Base-by-base conservation (phyloP, 176 grass and related monocot species). In the Bromus sterilis region DNA sequence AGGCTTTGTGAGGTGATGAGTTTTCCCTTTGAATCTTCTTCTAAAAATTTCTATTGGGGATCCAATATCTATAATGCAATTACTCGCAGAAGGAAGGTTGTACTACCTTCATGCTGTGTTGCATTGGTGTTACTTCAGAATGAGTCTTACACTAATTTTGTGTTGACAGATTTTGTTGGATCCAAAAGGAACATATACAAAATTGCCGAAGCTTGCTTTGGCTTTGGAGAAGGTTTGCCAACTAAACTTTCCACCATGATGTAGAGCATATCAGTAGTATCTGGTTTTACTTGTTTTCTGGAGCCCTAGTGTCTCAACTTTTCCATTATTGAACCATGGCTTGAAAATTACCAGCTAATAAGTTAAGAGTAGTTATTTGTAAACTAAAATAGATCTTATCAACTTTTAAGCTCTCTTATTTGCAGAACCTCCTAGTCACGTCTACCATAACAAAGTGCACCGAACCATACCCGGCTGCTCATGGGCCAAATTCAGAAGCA, bases 171-270 rank as follows among this genome's bases (percentile, higher is more conserved):
- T 99, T 74, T 84, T 99, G 82, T 55, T 99, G 76, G 80, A 86
- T 76, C 96, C 96, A 88, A 99, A 93, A 88, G 84, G 89, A 86
- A 99, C 93, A 55, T 99, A 99, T 66, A 77, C 79, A 78, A 91
- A 89, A 80, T 73, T 99, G 32, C 59, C 85, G 4, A 99, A 99
- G 82, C 80, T 99, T 87, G 80, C 93, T 42, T 84, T 93, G 30
- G 93, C 96, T 42, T 83, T 99, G 83, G 96, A 99, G 68, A 99
- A 99, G 96, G 96, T 99, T 88, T 86, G 84, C 89, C 75, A 75
- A 1, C 78, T 76, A 53, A 80, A 39, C 51, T 71, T 71, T 78
- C 32, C 60, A 82, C 56, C 23, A n/a, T 76, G 0, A 9, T 24
- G n/a, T 76, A 65, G 16, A 59, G 9, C 25, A 30, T 78, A 78